Conservation (phyloP, 768 basidiomycete species). For the Serendipita sp. region DNA sequence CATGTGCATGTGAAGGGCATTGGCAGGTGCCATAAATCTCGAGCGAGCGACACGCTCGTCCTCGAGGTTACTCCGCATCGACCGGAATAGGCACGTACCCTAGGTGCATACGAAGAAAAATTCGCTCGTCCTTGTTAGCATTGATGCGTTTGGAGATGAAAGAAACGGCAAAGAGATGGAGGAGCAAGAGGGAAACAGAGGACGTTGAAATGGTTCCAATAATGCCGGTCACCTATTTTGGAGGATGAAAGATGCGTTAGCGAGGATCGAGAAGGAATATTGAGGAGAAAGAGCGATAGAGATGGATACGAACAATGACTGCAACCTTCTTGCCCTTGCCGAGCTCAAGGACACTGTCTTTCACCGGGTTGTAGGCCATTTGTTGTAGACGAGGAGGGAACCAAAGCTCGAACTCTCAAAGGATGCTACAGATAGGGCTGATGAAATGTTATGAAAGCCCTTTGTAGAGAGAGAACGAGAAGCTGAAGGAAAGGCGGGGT, state of each 20-base stretch:
- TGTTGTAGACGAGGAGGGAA: no score
- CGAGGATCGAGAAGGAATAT: no score
- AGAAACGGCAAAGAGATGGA: conserved; percentile 3
- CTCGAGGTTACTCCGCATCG: no score
- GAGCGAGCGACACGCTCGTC: no score
- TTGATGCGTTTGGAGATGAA: not conserved
- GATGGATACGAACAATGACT: not conserved
- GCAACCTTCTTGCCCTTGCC: not conserved
- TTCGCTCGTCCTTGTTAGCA: conserved; percentile 5
- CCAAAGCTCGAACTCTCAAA: no score
- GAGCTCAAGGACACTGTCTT: not conserved
- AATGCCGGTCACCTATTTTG: not conserved
- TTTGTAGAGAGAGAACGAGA: no score
- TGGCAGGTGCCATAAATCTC: not conserved
- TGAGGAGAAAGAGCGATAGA: no score
- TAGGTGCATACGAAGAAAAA: conserved; percentile 3
- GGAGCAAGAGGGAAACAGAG: not conserved
- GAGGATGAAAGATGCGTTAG: not conserved
- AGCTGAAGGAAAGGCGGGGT: no score
- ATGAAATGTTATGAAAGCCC: no score
- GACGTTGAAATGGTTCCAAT: not conserved
- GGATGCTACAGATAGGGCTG: no score
- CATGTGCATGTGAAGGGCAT: not conserved
- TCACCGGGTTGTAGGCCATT: no score
- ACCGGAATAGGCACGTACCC: not conserved